These are phyloP conservation scores for Lithohypha guttulata DNA, from an alignment of 2,329 filamentous ascomycete genomes.

Conservation along the genomic window DNA sequence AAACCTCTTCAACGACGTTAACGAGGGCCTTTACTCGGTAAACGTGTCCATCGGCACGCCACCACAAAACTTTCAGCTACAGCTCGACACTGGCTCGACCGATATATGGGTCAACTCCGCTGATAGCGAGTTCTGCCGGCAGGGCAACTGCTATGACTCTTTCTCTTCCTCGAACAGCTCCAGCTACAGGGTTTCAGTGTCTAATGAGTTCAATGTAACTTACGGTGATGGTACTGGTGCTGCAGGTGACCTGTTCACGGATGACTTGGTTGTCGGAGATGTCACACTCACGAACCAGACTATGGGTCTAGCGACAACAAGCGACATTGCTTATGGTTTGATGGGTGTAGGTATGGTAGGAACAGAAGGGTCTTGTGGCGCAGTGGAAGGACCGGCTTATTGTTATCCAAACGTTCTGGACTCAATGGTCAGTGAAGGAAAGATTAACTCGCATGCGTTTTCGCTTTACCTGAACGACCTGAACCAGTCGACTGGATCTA, in stretches of 20 bases:
- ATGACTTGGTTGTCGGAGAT: constrained; percentile 14
- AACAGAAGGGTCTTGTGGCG: background rate
- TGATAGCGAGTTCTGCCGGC: constrained; percentile 4
- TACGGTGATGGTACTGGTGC: constrained; percentile 16
- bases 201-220: constrained; percentile 17
- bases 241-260: constrained; percentile 16
- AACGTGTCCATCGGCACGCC: constrained; percentile 43
- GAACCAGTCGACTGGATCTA: constrained; percentile 29
- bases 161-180: constrained; percentile 11
- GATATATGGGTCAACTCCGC: constrained; percentile 57
- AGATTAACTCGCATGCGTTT: constrained; percentile 17
- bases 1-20: constrained; percentile 9
- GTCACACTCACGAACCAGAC: constrained; percentile 12
- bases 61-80: constrained; percentile 41
- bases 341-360: constrained; percentile 18
- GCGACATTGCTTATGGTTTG: constrained; percentile 15
- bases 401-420: constrained; percentile 15
- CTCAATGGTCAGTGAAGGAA: constrained; percentile 13
- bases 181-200: constrained; percentile 13
- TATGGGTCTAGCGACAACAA: constrained; percentile 13
- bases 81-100: constrained; percentile 52
- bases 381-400: background rate
- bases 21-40: constrained; percentile 14
- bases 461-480: constrained; percentile 18
- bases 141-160: constrained; percentile 13